These are phyloP conservation scores for Xerocomus nothofagi DNA, from an alignment of 1,284 basidiomycete genomes.

Conservation along the genomic window DNA sequence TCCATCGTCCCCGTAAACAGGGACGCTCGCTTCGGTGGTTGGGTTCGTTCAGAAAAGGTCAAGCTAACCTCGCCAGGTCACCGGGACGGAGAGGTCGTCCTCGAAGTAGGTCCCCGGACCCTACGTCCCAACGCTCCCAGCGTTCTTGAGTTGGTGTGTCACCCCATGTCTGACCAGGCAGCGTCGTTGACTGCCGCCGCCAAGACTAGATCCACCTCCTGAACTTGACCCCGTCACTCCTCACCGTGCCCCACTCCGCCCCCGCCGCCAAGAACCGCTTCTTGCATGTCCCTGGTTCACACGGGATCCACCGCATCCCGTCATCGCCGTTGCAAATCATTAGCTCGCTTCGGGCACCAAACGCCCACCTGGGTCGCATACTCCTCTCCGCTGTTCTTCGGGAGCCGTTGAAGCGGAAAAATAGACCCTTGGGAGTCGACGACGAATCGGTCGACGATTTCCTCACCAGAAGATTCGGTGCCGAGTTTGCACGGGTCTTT, in stretches of 20 bases:
- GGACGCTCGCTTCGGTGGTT: constrained; percentile 72
- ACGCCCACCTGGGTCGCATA: constrained; percentile 49
- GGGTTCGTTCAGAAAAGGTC: constrained; percentile 72
- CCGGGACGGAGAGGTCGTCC: constrained; percentile 45
- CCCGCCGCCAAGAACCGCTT: constrained; percentile 76
- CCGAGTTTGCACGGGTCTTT: constrained; percentile 68
- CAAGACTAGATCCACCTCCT: constrained; percentile 71
- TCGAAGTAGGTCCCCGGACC: constrained; percentile 85
- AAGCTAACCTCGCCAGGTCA: constrained; percentile 30
- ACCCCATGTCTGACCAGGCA: not conserved
- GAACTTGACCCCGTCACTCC: constrained; percentile 53
- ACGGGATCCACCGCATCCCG: constrained; percentile 46
- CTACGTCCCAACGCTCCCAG: constrained; percentile 72
- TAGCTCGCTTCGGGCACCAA: constrained; percentile 42
- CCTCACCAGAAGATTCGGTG: constrained; percentile 75
- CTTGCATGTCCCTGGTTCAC: constrained; percentile 58
- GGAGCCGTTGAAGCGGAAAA: constrained; percentile 56
- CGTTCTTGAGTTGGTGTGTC: constrained; percentile 78
- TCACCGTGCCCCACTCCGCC: constrained; percentile 64
- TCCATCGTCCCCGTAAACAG: constrained; percentile 73
- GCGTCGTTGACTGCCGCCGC: constrained; percentile 19
- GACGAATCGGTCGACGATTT: constrained; percentile 89
- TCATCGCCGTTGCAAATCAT: constrained; percentile 47
- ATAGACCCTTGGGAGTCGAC: constrained; percentile 37
- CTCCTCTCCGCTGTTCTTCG: constrained; percentile 55